phyloP scores from a whole-genome alignment of 2,329 filamentous ascomycete genomes.

The Fusarium sp. region DNA sequence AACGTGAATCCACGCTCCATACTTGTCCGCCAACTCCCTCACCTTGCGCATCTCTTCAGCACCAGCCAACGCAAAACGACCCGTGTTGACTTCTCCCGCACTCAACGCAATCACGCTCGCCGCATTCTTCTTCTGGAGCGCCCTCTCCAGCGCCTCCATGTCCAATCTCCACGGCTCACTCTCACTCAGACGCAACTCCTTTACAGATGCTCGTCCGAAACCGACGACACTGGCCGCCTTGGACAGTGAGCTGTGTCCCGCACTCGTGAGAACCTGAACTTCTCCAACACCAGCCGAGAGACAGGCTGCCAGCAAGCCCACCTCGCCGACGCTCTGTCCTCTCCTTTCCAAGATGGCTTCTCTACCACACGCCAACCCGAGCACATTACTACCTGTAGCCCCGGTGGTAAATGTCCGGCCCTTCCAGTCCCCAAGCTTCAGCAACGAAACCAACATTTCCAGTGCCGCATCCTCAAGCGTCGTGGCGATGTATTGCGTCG shows the following conservation, averaged over 20 bases:
- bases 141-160: slow-evolving; percentile 68
- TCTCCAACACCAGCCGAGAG: slow-evolving; percentile 68
- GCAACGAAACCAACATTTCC: slow-evolving; percentile 71
- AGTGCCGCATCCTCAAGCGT: slow-evolving; percentile 79
- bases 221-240: slow-evolving; percentile 88
- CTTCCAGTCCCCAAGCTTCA: slow-evolving; percentile 70
- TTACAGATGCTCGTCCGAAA: slow-evolving; percentile 74
- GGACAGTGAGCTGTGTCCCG: slow-evolving; percentile 82
- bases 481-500: slow-evolving; percentile 77
- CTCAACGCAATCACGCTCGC: slow-evolving; percentile 84
- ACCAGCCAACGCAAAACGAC: slow-evolving; percentile 73
- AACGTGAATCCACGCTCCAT: slow-evolving; percentile 86
- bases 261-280: slow-evolving; percentile 81
- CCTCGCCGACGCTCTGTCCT: slow-evolving; percentile 65
- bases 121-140: slow-evolving; percentile 61
- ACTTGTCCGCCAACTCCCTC: slow-evolving; percentile 73
- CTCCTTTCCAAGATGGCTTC: slow-evolving; percentile 66
- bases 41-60: slow-evolving; percentile 68
- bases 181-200: slow-evolving; percentile 61
- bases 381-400: slow-evolving; percentile 80
- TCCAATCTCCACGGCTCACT: slow-evolving; percentile 75
- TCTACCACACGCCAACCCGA: slow-evolving; percentile 73
- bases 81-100: slow-evolving; percentile 90
- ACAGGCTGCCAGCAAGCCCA: slow-evolving; percentile 75
- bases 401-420: slow-evolving; percentile 66